These are phyloP conservation scores for Yarrowia yakushimensis DNA, from an alignment of 805 yeast genomes.

Conservation along the genomic window DNA sequence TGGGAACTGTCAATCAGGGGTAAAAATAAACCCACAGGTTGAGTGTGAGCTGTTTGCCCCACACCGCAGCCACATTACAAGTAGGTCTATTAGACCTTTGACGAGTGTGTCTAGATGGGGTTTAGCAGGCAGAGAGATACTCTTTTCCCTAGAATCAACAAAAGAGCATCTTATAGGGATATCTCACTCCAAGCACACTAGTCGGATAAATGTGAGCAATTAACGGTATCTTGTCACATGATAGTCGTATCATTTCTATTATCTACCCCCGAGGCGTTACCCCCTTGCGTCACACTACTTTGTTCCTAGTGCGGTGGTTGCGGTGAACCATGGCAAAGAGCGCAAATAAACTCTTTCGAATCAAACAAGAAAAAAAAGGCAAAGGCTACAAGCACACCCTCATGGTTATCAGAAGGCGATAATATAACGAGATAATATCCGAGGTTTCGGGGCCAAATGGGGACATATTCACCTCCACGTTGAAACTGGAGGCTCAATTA, in stretches of 20 bases:
- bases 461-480: not conserved
- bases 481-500: not conserved
- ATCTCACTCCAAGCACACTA: no score
- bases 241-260: not conserved
- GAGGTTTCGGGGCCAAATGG: not conserved
- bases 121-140: no score
- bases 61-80: not conserved
- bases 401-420: not conserved
- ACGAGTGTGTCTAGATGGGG: no score
- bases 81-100: no score
- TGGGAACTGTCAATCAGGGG: constrained; percentile 18
- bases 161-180: no score
- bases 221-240: not conserved
- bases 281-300: constrained; percentile 18
- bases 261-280: not conserved
- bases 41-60: not conserved
- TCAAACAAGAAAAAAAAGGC: no score
- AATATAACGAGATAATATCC: not conserved
- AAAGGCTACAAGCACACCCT: not conserved
- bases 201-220: not conserved
- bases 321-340: not conserved
- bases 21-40: not conserved
- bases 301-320: constrained; percentile 3
- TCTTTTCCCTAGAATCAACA: no score
- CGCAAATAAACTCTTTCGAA: not conserved